Evolutionary conservation across 1,139 yeast genomes (phyloP).

Genomic region (Tardiomyces blankii): DNA sequence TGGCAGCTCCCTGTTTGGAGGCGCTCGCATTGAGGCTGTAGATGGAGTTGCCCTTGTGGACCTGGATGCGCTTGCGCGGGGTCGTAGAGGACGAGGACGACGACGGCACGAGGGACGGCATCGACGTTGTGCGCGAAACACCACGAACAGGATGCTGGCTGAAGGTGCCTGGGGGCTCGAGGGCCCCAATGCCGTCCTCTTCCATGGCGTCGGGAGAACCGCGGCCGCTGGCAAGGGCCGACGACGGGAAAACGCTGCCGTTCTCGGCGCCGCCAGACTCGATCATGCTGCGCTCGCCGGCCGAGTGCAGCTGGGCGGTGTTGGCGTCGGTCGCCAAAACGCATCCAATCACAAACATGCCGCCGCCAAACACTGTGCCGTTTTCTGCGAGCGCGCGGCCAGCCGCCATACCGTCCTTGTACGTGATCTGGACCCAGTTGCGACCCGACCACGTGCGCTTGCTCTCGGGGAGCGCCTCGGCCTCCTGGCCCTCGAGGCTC

Average conservation of each 20-base stretch:
- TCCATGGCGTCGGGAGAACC: neutral
- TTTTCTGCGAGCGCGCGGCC: constrained; percentile 76
- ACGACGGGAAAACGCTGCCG: neutral
- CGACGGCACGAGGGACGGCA: constrained; percentile 16
- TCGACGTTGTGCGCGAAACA: constrained; percentile 14
- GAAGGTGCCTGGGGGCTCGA: neutral
- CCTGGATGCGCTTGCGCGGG: constrained; percentile 1
- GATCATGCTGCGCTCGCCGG: neutral
- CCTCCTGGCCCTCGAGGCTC: constrained; percentile 28
- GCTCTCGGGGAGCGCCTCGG: constrained; percentile 24
- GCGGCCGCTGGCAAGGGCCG: neutral
- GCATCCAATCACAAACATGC: constrained; percentile 54
- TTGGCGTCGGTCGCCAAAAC: constrained; percentile 23
- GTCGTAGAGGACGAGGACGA: constrained; percentile 13
- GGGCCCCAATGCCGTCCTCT: neutral
- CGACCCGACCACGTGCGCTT: constrained; percentile 48
- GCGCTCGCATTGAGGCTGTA: neutral
- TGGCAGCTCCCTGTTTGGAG: neutral
- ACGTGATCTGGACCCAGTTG: constrained; percentile 84
- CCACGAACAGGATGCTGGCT: neutral
- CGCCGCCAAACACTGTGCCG: constrained; percentile 62
- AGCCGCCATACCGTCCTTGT: constrained; percentile 65
- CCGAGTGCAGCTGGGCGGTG: neutral
- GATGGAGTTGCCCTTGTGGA: neutral
- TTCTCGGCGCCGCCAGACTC: neutral